phyloP scores from a whole-genome alignment of 2,329 filamentous ascomycete species.

The Colletotrichum gloeosporioides region DNA sequence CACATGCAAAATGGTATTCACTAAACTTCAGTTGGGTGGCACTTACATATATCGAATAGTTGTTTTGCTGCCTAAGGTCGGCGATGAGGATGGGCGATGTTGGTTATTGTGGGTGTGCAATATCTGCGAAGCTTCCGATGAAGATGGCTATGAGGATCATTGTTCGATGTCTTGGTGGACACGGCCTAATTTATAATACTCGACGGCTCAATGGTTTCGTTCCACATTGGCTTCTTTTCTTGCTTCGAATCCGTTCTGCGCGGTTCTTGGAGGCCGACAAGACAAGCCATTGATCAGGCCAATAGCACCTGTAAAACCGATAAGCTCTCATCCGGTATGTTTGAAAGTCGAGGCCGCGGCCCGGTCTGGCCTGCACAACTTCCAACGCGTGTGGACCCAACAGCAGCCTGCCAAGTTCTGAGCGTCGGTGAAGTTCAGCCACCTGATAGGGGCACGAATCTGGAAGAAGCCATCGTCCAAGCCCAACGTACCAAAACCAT shows the following conservation, averaged over 20 bases:
- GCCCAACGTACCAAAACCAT: rapidly evolving
- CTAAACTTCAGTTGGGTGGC: too few species aligned
- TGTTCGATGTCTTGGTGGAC: not conserved
- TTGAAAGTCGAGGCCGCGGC: not conserved
- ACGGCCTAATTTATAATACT: too few species aligned
- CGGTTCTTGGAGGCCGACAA: not conserved
- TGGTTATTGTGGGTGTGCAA: not conserved
- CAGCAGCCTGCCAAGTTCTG: rapidly evolving
- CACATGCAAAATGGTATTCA: not conserved
- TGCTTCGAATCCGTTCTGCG: not conserved
- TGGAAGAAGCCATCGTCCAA: not conserved
- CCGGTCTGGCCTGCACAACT: not conserved
- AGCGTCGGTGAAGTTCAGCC: not conserved
- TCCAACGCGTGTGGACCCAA: rapidly evolving
- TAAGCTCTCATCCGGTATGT: not conserved
- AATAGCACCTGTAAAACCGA: not conserved
- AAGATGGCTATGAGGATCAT: not conserved
- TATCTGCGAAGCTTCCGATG: not conserved
- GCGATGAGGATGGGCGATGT: not conserved
- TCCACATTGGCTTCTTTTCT: not conserved
- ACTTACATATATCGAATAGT: too few species aligned
- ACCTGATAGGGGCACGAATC: not conserved
- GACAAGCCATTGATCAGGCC: not conserved
- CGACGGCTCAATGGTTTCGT: too few species aligned
- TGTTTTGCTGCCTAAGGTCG: too few species aligned